Conservation (phyloP, 73 alveolate genomes). For the Effrenium voratum region DNA sequence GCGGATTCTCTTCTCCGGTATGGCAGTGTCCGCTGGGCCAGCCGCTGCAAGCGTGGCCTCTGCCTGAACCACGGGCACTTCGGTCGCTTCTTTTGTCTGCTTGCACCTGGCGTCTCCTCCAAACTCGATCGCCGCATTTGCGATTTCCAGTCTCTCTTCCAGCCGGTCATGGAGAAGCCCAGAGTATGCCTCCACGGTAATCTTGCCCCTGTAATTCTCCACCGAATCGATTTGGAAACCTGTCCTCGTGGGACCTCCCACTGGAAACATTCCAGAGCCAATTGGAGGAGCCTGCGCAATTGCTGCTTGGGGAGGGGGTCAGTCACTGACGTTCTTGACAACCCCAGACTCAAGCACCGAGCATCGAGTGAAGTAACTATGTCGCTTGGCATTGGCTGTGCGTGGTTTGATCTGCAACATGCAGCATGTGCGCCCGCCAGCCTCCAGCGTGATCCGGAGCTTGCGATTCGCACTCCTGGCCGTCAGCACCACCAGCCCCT, state of each 20-base stretch:
- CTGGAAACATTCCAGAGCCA: conserved; percentile 1
- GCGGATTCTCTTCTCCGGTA: background rate
- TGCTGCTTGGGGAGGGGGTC: too few species aligned
- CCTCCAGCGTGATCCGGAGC: conserved; percentile 6
- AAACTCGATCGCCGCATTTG: background rate
- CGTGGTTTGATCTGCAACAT: too few species aligned
- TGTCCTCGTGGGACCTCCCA: conserved; percentile 11
- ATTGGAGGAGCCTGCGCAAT: too few species aligned
- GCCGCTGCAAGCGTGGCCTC: background rate
- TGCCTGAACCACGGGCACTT: background rate
- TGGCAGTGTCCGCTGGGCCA: too few species aligned
- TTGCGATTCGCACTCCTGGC: background rate
- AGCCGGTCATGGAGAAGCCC: conserved; percentile 16
- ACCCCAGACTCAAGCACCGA: background rate
- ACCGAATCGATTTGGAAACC: conserved; percentile 29
- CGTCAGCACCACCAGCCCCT: background rate
- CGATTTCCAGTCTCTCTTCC: background rate
- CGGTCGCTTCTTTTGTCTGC: background rate
- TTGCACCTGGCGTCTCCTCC: background rate
- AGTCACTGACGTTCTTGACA: too few species aligned
- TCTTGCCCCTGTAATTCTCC: background rate
- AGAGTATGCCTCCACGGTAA: conserved; percentile 18
- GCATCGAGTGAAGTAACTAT: background rate
- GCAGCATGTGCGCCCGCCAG: background rate
- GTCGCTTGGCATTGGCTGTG: too few species aligned